Percentiles rank a stretch among this genome's conserved stretches.
phyloP scores from a whole-genome alignment of 2,329 filamentous ascomycete genomes.

The Fusarium devonianum region DNA sequence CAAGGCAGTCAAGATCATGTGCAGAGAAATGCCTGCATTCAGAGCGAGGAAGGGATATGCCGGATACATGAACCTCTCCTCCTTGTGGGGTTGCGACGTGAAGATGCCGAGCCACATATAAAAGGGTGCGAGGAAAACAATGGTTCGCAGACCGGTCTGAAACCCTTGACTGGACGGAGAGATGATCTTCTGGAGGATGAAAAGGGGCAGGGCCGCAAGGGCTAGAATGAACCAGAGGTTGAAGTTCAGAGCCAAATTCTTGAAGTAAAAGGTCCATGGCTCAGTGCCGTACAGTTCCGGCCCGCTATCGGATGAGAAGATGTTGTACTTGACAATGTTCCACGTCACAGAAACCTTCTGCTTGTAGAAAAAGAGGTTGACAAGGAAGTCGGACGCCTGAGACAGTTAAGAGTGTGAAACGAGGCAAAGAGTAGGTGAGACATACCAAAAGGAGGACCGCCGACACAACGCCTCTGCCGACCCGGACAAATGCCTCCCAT shows the following conservation, averaged over 20 bases:
- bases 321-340: conserved; percentile 96
- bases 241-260: conserved; percentile 92
- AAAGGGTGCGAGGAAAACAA: conserved; percentile 84
- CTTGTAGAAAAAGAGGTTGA: conserved; percentile 88
- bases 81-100: conserved; percentile 92
- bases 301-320: conserved; percentile 82
- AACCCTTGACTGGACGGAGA: conserved; percentile 68
- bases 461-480: conserved; percentile 72
- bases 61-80: conserved; percentile 98
- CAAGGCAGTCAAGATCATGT: conserved; percentile 78
- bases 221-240: conserved; percentile 92
- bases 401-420: neutral
- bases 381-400: conserved; percentile 70
- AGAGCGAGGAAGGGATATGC: conserved; percentile 89
- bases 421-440: neutral
- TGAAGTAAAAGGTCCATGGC: conserved; percentile 95
- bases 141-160: conserved; percentile 74
- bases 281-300: conserved; percentile 95
- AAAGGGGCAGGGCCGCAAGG: conserved; percentile 74
- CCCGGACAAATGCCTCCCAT: conserved; percentile 64
- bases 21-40: conserved; percentile 84
- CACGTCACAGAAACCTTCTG: conserved; percentile 79
- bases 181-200: conserved; percentile 74
- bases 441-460: conserved; percentile 74
- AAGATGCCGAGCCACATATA: conserved; percentile 96